These are phyloP conservation scores for Hirsutella minnesotensis DNA, from an alignment of 2,329 filamentous ascomycete genomes.

Conservation along the genomic window DNA sequence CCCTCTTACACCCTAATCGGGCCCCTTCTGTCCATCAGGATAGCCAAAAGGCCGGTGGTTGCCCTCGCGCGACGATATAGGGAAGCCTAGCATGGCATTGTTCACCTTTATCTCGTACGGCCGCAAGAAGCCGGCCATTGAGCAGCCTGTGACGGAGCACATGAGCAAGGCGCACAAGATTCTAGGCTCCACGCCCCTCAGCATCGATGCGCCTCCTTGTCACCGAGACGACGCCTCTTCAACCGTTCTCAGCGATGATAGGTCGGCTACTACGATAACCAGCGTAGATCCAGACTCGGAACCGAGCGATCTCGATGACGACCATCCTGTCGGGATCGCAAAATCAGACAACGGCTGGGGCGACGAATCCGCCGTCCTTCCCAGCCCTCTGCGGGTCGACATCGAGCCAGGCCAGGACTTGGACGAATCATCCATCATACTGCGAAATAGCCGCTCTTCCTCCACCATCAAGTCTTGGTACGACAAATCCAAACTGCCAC, in stretches of 20 bases:
- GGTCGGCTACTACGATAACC: slow-evolving; percentile 28
- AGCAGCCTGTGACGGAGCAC: slow-evolving; percentile 19
- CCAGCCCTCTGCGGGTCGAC: slow-evolving; percentile 14
- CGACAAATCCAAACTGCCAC: slow-evolving; percentile 41
- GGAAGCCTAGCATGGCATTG: slow-evolving; percentile 21
- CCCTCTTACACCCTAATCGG: background rate
- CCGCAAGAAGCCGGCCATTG: slow-evolving; percentile 24
- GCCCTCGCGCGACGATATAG: background rate
- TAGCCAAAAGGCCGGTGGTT: background rate
- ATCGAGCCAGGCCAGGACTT: slow-evolving; percentile 2
- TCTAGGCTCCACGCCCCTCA: slow-evolving; percentile 33
- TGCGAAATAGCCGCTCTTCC: slow-evolving; percentile 37
- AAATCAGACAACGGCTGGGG: slow-evolving; percentile 23
- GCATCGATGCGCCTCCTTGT: slow-evolving; percentile 23
- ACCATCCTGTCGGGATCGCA: slow-evolving; percentile 11
- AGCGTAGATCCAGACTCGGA: slow-evolving; percentile 12
- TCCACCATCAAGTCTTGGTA: slow-evolving; percentile 47
- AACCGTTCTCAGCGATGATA: slow-evolving; percentile 31
- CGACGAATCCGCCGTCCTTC: slow-evolving; percentile 34
- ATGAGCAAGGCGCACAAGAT: slow-evolving; percentile 41
- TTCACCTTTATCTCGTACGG: slow-evolving; percentile 38
- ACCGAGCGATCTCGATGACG: slow-evolving; percentile 4
- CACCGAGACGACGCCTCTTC: slow-evolving; percentile 32
- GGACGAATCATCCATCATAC: slow-evolving; percentile 22
- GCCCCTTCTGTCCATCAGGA: slow-evolving; percentile 1